Evolutionary conservation across 371 early-diverging fungal genomes (phyloP).

Genomic region (Mucor indicus): DNA sequence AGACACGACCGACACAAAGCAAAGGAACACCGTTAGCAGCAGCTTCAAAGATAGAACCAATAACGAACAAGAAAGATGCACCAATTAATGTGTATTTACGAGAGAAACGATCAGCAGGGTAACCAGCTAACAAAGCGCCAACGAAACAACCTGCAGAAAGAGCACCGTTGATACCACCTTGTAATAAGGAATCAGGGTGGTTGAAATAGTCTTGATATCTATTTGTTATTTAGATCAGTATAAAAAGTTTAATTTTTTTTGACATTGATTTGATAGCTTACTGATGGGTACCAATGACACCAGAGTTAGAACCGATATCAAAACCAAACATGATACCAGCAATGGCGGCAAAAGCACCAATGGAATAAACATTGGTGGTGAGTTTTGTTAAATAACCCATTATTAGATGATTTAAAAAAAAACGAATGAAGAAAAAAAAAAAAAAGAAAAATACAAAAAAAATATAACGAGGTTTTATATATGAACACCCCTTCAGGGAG

Average conservation of each 20-base stretch:
- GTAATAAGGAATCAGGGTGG: conserved; percentile 39
- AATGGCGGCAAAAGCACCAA: conserved; percentile 56
- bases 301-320: conserved; percentile 59
- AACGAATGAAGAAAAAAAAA: too few species aligned
- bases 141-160: conserved; percentile 41
- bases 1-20: conserved; percentile 36
- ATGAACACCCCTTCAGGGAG: too few species aligned
- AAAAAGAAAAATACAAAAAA: too few species aligned
- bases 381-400: conserved; percentile 14
- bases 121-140: conserved; percentile 40
- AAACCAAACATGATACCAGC: conserved; percentile 65
- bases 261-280: too few species aligned
- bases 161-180: conserved; percentile 63
- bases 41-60: conserved; percentile 39
- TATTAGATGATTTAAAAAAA: too few species aligned
- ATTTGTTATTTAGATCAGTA: not conserved
- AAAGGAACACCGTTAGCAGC: conserved; percentile 35
- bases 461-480: too few species aligned
- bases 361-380: conserved; percentile 35
- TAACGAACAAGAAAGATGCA: conserved; percentile 29
- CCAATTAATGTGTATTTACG: conserved; percentile 42
- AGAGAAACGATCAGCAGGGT: conserved; percentile 40
- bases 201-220: conserved; percentile 57
- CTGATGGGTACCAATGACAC: conserved; percentile 53
- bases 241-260: not conserved